A percentile compares a stretch with the other conserved stretches of the same genome.
These are phyloP conservation scores for Starmerella powellii DNA, from an alignment of 805 yeast species.

Conservation along the genomic window DNA sequence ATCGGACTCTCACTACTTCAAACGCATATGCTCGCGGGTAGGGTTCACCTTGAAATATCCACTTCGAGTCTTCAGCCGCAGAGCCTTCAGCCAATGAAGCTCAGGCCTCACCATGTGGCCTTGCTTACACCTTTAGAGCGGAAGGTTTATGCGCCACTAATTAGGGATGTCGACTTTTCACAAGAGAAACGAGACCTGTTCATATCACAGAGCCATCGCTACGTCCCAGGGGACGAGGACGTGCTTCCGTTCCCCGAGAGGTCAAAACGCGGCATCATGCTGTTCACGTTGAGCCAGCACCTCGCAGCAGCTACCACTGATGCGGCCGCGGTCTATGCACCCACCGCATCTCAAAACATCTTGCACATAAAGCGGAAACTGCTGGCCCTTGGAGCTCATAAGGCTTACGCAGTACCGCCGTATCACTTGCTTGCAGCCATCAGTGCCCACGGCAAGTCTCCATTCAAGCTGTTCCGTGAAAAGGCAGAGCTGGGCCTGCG, in stretches of 20 bases:
- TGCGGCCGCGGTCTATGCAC: slow-evolving; percentile 9
- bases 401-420: slow-evolving; percentile 9
- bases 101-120: slow-evolving; percentile 12
- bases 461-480: slow-evolving; percentile 17
- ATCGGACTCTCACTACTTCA: too few species aligned
- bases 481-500: background rate
- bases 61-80: background rate
- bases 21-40: background rate
- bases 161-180: slow-evolving; percentile 1
- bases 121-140: slow-evolving; percentile 13
- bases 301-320: background rate
- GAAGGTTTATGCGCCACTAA: slow-evolving; percentile 7
- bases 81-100: slow-evolving; percentile 6
- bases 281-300: slow-evolving; percentile 9
- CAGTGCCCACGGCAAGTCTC: slow-evolving; percentile 7
- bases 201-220: slow-evolving; percentile 9
- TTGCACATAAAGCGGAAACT: slow-evolving; percentile 14
- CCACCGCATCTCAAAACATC: slow-evolving; percentile 2
- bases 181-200: slow-evolving; percentile 3
- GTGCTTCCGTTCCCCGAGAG: slow-evolving; percentile 21
- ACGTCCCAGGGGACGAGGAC: slow-evolving; percentile 18
- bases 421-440: slow-evolving; percentile 13
- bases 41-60: background rate
- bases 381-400: slow-evolving; percentile 4
- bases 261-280: slow-evolving; percentile 17